Evolutionary conservation across 176 grass and related monocot species (phyloP).

Genomic region (Carex kokanica): DNA sequence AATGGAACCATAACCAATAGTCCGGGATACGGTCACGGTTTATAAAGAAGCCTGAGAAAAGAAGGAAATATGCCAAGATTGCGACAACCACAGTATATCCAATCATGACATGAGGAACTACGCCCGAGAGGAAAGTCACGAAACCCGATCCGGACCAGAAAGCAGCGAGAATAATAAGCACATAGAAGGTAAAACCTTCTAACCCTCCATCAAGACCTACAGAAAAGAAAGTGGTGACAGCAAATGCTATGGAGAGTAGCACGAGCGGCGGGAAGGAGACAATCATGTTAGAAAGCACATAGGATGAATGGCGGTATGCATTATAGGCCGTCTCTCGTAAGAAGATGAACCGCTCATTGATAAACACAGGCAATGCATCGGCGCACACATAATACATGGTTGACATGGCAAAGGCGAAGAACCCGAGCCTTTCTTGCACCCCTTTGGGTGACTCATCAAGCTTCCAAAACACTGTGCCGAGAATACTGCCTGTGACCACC

Average conservation of each 20-base stretch:
- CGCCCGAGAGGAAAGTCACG: constrained; percentile 92
- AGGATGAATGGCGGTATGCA: constrained; percentile 80
- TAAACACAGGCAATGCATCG: constrained; percentile 91
- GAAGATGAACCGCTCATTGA: constrained; percentile 85
- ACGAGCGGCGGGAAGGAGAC: constrained; percentile 83
- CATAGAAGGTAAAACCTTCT: constrained; percentile 70
- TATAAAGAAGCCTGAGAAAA: constrained; percentile 97
- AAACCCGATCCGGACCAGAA: constrained; percentile 91
- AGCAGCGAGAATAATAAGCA: constrained; percentile 60
- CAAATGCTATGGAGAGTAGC: constrained; percentile 74
- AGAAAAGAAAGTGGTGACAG: constrained; percentile 74
- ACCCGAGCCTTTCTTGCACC: constrained; percentile 78
- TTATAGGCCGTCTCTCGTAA: constrained; percentile 90
- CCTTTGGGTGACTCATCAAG: constrained; percentile 81
- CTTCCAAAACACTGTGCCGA: constrained; percentile 75
- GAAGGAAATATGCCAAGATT: constrained; percentile 83
- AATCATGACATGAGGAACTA: constrained; percentile 80
- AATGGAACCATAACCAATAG: constrained; percentile 99
- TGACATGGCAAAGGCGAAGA: constrained; percentile 98
- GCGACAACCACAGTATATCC: constrained; percentile 83
- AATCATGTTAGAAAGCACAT: constrained; percentile 88
- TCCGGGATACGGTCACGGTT: constrained; percentile 72
- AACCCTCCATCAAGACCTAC: constrained; percentile 70
- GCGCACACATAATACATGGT: constrained; percentile 98
- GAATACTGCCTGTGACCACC: constrained; percentile 61